Conservation (phyloP, 1,284 basidiomycete species). For the Mycena sp. region DNA sequence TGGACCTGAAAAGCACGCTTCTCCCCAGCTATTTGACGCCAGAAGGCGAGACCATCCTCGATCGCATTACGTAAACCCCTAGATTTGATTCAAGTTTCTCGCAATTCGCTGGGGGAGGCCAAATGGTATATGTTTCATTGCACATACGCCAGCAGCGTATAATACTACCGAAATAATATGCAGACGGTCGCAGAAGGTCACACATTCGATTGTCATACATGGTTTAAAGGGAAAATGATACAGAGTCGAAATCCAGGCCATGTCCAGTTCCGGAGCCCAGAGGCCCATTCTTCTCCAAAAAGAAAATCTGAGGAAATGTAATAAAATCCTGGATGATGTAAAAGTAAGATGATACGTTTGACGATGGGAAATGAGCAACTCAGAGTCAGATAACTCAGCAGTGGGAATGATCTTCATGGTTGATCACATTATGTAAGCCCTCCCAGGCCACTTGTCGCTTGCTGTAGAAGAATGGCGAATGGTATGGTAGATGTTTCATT, state of each 20-base stretch:
- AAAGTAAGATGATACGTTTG: too few relatives aligned
- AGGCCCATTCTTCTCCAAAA: slow-evolving; percentile 16
- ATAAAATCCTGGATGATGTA: slow-evolving; percentile 22
- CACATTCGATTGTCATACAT: not conserved
- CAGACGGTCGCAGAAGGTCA: too few relatives aligned
- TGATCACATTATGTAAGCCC: too few relatives aligned
- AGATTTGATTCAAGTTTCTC: slow-evolving; percentile 5
- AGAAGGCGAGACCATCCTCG: slow-evolving; percentile 19
- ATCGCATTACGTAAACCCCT: not conserved
- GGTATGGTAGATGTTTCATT: slow-evolving; percentile 10
- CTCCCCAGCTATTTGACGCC: slow-evolving; percentile 14
- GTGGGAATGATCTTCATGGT: too few relatives aligned
- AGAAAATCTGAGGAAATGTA: slow-evolving; percentile 15
- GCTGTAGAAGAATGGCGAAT: too few relatives aligned
- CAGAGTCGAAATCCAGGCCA: slow-evolving; percentile 35
- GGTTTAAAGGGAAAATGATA: not conserved
- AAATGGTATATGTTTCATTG: too few relatives aligned
- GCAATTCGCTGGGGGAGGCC: too few relatives aligned
- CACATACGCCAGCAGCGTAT: too few relatives aligned
- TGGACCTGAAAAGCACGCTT: not conserved
- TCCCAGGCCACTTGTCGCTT: too few relatives aligned
- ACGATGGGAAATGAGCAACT: too few relatives aligned
- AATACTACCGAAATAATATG: too few relatives aligned
- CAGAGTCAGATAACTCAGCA: too few relatives aligned
- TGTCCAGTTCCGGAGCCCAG: slow-evolving; percentile 31